Evolutionary conservation across 441 rosid species (phyloP), one percentile per base, ranked within the genome.

Genomic region (Euphorbia schlechtendalii): DNA sequence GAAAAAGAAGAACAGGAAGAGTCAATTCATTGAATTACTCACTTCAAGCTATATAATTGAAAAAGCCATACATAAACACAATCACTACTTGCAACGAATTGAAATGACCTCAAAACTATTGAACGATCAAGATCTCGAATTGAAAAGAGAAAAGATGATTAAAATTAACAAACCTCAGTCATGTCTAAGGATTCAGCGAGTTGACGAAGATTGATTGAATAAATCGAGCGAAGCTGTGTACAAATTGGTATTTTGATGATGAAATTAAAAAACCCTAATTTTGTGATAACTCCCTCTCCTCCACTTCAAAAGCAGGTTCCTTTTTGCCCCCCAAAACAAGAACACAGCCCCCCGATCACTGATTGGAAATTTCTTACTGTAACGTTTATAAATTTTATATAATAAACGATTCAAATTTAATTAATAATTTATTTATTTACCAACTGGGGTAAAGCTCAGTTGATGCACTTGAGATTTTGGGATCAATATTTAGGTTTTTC

Each of bases 131-230:
- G 27, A 12, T 59, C 24, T 51, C 22, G 8, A 41, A 56, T 8
- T 1, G 17, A 18, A 38, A 32, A 13, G 13, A 3, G 43, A 3
- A 27, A 36, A 22, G 0, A 5, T 8, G n/a, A 22, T 45, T 69
- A 20, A 15, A 15, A 56, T 30, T 18, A 43, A 13, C 40, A 62
- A 73, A 83, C 87, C 87, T 83, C 85, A 60, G 85, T 81, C 87
- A 83, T 83, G 64, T 59, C 69, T 61, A 63, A 66, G 12, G 65
- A 63, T 51, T 52, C 22, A 4, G 20, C 36, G 59, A 54, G 25
- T 53, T 43, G n/a, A 49, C n/a, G 57, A 48, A 48, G 64, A 59
- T 8, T 1, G 43, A 17, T 21, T 22, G 48, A 4, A 14, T 32
- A 3, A 63, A 30, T 51, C 32, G 15, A 51, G 54, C 53, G 30